Evolutionary conservation across 73 alveolate species (phyloP).

Genomic region (Paramecium tetraurelia): DNA sequence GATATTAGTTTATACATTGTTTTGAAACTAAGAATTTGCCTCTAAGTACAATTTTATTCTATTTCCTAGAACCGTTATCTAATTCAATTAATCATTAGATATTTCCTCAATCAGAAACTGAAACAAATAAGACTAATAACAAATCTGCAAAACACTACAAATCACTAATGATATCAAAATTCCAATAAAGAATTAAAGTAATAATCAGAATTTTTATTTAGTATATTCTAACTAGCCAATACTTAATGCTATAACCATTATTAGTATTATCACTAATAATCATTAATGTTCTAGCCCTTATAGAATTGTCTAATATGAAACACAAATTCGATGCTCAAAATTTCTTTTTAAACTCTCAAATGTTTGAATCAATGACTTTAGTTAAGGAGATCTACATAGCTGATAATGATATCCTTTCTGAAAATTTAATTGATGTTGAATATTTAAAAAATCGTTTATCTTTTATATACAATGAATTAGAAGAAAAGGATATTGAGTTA

Average conservation of each 20-base stretch:
- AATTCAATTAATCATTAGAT: neutral
- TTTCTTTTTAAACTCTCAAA: neutral
- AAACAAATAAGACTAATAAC: neutral
- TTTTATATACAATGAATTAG: neutral
- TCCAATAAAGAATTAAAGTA: neutral
- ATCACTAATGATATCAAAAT: neutral
- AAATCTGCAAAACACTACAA: neutral
- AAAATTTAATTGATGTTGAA: neutral
- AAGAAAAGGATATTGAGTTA: neutral
- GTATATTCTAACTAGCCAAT: neutral
- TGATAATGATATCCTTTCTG: neutral
- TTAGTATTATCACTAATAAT: neutral
- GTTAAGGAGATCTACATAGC: neutral
- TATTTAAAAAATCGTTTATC: neutral
- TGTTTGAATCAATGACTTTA: neutral
- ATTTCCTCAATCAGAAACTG: neutral
- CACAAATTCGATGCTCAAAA: neutral
- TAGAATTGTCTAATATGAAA: neutral
- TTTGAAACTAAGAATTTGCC: neutral
- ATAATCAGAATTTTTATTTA: neutral
- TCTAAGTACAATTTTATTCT: neutral
- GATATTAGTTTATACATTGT: neutral
- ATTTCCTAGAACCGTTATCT: neutral
- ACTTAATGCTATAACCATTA: neutral
- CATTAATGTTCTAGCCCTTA: neutral